Evolutionary conservation across 2,329 filamentous ascomycete species (phyloP).

Genomic region (Fusarium palustre): DNA sequence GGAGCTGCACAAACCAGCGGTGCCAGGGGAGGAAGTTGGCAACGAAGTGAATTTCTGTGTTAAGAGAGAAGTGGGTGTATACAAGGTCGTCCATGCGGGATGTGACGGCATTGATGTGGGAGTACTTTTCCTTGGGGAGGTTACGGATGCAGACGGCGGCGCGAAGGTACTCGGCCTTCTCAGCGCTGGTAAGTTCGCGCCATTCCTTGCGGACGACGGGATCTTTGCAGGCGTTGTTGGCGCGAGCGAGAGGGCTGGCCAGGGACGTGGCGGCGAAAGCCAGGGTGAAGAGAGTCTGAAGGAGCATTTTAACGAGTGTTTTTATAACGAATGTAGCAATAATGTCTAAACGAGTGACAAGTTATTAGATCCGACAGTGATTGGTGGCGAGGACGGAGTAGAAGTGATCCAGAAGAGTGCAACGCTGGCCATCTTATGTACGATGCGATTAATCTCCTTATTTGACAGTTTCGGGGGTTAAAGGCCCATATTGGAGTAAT

Average conservation of each 20-base stretch:
- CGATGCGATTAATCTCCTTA: background rate
- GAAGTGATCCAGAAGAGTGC: background rate
- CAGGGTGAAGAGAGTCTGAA: slow-evolving; percentile 2
- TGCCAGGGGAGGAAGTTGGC: slow-evolving; percentile 25
- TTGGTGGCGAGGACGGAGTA: background rate
- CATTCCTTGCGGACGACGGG: slow-evolving; percentile 25
- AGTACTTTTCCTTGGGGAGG: slow-evolving; percentile 8
- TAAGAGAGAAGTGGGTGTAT: slow-evolving; percentile 14
- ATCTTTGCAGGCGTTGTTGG: background rate
- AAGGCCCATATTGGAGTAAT: too few relatives aligned
- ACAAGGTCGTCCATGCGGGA: slow-evolving; percentile 16
- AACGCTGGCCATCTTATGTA: background rate
- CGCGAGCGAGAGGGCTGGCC: slow-evolving; percentile 1
- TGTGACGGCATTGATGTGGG: background rate
- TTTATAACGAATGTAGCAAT: slow-evolving; percentile 2
- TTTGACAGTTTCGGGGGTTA: background rate
- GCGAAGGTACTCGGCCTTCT: slow-evolving; percentile 19
- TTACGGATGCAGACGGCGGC: slow-evolving; percentile 23
- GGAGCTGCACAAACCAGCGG: slow-evolving; percentile 20
- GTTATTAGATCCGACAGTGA: background rate
- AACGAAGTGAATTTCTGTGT: slow-evolving; percentile 16
- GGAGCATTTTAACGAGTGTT: slow-evolving; percentile 14
- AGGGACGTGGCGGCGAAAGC: background rate
- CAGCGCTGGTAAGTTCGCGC: slow-evolving; percentile 18
- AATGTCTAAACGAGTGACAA: slow-evolving; percentile 6